These are phyloP conservation scores for Backusella psychrophila DNA, from an alignment of 192 early-diverging fungal genomes.

Conservation along the genomic window DNA sequence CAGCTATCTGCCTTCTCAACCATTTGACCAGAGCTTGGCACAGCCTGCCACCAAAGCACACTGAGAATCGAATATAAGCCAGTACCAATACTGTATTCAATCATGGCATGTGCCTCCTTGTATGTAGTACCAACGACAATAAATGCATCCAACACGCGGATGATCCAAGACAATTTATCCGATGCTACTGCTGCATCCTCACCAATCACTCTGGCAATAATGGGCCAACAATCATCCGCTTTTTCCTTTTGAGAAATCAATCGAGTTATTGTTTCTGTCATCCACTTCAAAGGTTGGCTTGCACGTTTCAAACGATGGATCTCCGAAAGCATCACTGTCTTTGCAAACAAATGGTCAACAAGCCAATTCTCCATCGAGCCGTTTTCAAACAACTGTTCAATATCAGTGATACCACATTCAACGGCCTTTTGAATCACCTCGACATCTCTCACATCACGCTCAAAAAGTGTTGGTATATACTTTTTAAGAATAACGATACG, in stretches of 20 bases:
- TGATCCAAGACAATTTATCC: conserved; percentile 39
- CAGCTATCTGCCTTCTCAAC: not conserved
- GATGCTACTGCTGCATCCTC: conserved; percentile 1
- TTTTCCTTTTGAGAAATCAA: not conserved
- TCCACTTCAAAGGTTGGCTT: not conserved
- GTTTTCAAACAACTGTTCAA: not conserved
- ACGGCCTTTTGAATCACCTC: not conserved
- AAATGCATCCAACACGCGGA: conserved; percentile 48
- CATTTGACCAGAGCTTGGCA: not conserved
- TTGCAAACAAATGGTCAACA: not conserved
- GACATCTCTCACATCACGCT: not conserved
- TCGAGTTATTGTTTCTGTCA: not conserved
- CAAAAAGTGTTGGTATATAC: conserved; percentile 5
- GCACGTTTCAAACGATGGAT: conserved; percentile 2
- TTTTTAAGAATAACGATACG: not conserved
- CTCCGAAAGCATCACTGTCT: conserved; percentile 1
- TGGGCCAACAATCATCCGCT: not conserved
- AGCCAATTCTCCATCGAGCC: not conserved
- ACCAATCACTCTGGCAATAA: not conserved
- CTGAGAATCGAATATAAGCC: not conserved
- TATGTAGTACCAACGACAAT: conserved; percentile 36
- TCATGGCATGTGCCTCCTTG: not conserved
- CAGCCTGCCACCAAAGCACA: not conserved
- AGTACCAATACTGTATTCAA: not conserved
- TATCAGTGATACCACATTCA: conserved; percentile 6